Percentiles rank a stretch among this genome's conserved stretches.
Conservation (phyloP, 306 rosid species). For the Gastrolobium villosum region DNA sequence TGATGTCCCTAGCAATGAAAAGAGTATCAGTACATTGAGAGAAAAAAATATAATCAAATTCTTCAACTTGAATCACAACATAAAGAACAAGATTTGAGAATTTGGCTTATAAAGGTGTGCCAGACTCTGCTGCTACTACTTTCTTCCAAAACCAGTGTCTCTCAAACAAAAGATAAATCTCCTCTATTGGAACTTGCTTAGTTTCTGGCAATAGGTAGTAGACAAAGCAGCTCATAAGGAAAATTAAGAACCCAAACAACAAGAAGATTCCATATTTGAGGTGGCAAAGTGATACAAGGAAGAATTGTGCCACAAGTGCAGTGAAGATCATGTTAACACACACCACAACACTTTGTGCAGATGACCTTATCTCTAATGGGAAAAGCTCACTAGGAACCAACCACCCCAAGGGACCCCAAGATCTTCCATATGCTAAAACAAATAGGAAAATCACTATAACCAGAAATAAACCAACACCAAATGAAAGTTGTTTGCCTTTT, state of each 20-base stretch:
- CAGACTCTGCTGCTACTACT: slow-evolving; percentile 19
- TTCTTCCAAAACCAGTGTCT: slow-evolving; percentile 82
- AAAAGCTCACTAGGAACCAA: slow-evolving; percentile 88
- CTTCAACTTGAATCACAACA: too few relatives aligned
- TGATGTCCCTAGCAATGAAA: too few relatives aligned
- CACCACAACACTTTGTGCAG: slow-evolving; percentile 84
- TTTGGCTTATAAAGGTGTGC: background rate
- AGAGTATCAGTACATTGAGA: too few relatives aligned
- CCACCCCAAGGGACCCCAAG: slow-evolving; percentile 92
- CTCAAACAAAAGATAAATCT: slow-evolving; percentile 74
- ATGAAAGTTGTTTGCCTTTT: slow-evolving; percentile 55
- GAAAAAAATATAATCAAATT: too few relatives aligned
- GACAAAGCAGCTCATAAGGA: slow-evolving; percentile 69
- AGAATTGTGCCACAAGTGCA: slow-evolving; percentile 79
- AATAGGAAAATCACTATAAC: slow-evolving; percentile 71
- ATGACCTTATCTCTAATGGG: slow-evolving; percentile 84
- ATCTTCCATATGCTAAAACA: slow-evolving; percentile 88
- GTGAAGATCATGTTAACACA: slow-evolving; percentile 87
- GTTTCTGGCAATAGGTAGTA: slow-evolving; percentile 82
- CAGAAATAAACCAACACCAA: slow-evolving; percentile 62
- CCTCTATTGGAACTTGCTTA: slow-evolving; percentile 89
- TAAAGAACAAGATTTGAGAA: background rate
- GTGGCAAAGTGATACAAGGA: slow-evolving; percentile 72
- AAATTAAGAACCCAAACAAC: slow-evolving; percentile 64
- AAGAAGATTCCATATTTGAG: slow-evolving; percentile 82